Evolutionary conservation across 2,329 filamentous ascomycete genomes (phyloP).

Genomic region (Diaporthe sp.): DNA sequence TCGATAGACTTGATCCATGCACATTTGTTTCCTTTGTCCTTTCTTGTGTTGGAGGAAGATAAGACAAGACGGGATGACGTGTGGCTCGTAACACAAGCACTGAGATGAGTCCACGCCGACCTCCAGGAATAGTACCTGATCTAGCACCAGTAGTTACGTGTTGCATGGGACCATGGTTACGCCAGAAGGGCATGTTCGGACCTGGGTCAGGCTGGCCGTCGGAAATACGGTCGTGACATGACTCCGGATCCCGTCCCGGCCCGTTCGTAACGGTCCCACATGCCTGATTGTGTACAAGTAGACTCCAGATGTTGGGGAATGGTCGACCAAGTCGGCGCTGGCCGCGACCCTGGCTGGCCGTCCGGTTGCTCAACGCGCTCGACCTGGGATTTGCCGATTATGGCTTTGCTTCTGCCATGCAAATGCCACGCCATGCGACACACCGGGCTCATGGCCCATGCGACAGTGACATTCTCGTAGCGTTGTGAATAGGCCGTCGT

Average conservation of each 20-base stretch:
- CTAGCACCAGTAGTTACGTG: background rate
- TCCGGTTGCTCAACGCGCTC: background rate
- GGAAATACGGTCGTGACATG: constrained; percentile 7
- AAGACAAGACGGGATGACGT: constrained; percentile 31
- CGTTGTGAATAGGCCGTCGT: background rate
- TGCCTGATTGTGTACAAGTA: no score
- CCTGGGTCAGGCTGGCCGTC: background rate
- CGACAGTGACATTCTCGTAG: background rate
- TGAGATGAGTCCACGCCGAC: no score
- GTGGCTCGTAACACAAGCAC: constrained; percentile 2
- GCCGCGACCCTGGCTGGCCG: background rate
- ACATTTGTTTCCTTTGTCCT: background rate
- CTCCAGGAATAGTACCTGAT: constrained; percentile 1
- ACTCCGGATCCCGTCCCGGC: constrained; percentile 27
- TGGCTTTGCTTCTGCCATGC: background rate
- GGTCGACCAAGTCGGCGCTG: background rate
- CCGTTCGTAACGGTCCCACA: constrained; percentile 5
- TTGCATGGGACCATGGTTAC: background rate
- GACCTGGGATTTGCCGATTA: constrained; percentile 6
- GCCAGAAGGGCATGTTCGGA: background rate
- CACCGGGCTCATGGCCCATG: constrained; percentile 11
- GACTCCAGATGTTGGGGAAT: background rate
- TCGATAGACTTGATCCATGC: background rate
- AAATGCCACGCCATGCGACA: background rate
- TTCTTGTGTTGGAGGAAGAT: background rate